Evolutionary conservation across 805 yeast species (phyloP).

Genomic region (Starmerella stellata): DNA sequence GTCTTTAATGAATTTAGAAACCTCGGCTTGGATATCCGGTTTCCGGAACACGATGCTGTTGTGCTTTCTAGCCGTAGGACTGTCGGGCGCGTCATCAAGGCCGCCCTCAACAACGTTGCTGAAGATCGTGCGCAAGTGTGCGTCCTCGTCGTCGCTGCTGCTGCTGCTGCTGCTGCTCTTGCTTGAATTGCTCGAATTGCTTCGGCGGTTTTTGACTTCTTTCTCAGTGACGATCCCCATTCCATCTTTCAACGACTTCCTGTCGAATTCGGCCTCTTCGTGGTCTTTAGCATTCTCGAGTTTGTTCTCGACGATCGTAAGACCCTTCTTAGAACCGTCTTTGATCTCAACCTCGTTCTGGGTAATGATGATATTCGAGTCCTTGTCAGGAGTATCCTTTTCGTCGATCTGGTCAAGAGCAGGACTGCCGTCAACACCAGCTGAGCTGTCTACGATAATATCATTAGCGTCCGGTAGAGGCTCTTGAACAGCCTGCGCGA

Average conservation of each 20-base stretch:
- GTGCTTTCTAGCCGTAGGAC: too few relatives aligned
- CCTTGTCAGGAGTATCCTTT: not conserved
- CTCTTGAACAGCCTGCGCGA: not conserved
- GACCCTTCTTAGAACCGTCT: not conserved
- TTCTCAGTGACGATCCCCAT: not conserved
- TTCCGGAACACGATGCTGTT: constrained; percentile 13
- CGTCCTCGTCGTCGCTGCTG: not conserved
- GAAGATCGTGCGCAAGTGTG: not conserved
- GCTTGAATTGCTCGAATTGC: too few relatives aligned
- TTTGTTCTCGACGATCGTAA: not conserved
- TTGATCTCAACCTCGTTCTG: not conserved
- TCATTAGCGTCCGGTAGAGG: not conserved
- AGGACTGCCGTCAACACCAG: too few relatives aligned
- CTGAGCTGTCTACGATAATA: not conserved
- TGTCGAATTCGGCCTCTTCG: not conserved
- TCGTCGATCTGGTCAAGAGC: not conserved
- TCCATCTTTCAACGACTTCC: not conserved
- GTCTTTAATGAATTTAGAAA: constrained; percentile 11
- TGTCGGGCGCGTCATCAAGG: too few relatives aligned
- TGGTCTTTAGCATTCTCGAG: not conserved
- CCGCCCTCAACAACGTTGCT: too few relatives aligned
- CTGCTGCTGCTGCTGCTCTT: not conserved
- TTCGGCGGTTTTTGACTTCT: not conserved
- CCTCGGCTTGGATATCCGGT: constrained; percentile 12
- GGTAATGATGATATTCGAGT: not conserved